Base-by-base conservation (phyloP, 1,284 basidiomycete genomes). In the Trichosporon asahii region DNA sequence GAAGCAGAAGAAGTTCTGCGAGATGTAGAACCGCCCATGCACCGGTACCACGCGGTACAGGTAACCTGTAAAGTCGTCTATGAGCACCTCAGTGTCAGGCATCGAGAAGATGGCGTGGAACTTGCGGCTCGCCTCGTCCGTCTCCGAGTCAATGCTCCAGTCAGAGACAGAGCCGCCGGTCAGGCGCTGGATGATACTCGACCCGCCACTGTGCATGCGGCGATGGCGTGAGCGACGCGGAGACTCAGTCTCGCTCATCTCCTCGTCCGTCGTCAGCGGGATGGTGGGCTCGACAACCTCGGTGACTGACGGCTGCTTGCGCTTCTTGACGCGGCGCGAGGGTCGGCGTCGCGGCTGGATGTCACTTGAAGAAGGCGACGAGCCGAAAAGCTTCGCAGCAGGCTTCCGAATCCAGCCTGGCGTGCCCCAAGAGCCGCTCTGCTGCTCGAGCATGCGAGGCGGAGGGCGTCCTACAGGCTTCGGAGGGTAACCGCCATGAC, bases 1-100 rank as follows among this genome's bases (percentile, higher is more conserved):
- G 87, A 96, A 96, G 83, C 93, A 95, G 80, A 96, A 91, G 80
- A 89, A 91, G 74, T 92, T 94, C 25, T 88, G 90, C 27, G 95
- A 94, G 70, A 98, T 87, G 78, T 91, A 97, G 49, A 97, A 87
- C 64, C 90, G 88, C 5, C 95, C 95, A 70, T 88, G 91, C 8
- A 95, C 88, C 0, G 95, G 95, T 8, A 97, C 82, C 25, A 95
- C 86, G 67, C 95, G 88, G 82, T 90, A 93, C 60, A 98, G 86
- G 80, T 91, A 95, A 18, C 93, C 94, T 46, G 91, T 88, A 81
- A 95, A 93, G 80, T 92, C 94, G 77, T 93, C 93, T 68, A 95
- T 86, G 40, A 96, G 80, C n/a, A 84, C 87, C 83, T 97, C 94
- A 78, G 89, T 92, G 71, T 93, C 92, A 71, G 92, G 90, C 71